phyloP scores from a whole-genome alignment of 2,329 filamentous ascomycete genomes.

The Trichoderma koningii region DNA sequence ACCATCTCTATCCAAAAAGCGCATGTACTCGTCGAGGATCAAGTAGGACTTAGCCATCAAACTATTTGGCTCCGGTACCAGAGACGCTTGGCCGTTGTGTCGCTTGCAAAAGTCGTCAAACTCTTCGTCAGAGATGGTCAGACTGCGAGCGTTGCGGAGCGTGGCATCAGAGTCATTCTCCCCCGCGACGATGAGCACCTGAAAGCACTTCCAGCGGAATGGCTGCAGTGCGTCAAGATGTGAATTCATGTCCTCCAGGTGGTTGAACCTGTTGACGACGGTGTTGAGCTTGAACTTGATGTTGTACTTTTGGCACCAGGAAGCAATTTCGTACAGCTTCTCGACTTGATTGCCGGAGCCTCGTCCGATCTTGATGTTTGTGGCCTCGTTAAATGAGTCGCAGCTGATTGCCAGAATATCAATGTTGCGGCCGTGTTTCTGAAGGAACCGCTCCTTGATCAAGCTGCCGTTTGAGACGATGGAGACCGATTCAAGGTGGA shows the following conservation, averaged over 20 bases:
- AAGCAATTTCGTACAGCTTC: neutral
- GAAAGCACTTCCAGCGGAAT: conserved; percentile 13
- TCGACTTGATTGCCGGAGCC: neutral
- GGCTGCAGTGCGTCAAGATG: neutral
- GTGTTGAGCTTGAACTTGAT: conserved; percentile 17
- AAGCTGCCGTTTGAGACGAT: conserved; percentile 2
- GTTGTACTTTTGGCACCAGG: neutral
- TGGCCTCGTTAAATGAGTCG: neutral
- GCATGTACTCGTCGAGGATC: conserved; percentile 14
- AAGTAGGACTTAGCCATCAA: conserved; percentile 8
- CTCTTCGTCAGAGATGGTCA: neutral
- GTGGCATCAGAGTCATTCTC: conserved; percentile 3
- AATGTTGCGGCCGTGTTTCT: neutral
- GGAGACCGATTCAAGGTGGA: neutral
- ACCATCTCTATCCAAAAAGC: conserved; percentile 3
- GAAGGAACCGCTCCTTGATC: neutral
- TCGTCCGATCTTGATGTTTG: conserved; percentile 2
- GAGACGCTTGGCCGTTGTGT: neutral
- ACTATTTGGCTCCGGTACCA: neutral
- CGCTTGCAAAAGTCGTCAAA: conserved; percentile 8
- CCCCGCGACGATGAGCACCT: conserved; percentile 4
- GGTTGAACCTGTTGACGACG: neutral
- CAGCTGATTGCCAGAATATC: conserved; percentile 1
- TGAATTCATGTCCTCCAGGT: neutral
- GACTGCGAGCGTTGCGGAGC: neutral